Conservation (phyloP, 768 basidiomycete genomes). For the Dendrothele bispora region DNA sequence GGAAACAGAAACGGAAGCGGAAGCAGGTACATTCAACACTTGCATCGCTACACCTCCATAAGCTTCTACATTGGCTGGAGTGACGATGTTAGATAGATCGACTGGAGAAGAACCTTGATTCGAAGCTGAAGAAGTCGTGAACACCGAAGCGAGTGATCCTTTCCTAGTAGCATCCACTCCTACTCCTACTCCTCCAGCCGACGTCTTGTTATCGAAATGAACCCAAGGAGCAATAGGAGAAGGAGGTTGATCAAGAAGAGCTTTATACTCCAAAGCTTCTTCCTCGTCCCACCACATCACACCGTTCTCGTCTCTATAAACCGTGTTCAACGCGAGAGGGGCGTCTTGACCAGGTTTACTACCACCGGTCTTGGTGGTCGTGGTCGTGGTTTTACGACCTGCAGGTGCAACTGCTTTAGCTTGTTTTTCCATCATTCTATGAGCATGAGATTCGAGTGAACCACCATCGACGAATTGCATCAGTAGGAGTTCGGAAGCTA, state of each 20-base stretch:
- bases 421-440: slow-evolving; percentile 7
- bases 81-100: not conserved
- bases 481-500: slow-evolving; percentile 3
- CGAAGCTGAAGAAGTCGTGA: not conserved
- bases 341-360: not conserved
- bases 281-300: slow-evolving; percentile 7
- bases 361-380: not conserved
- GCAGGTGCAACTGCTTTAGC: not conserved
- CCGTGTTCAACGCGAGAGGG: not conserved
- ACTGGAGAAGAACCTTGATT: not conserved
- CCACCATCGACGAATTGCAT: slow-evolving; percentile 9
- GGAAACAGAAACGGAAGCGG: too few species aligned
- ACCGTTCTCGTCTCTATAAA: slow-evolving; percentile 2
- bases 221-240: slow-evolving; percentile 5
- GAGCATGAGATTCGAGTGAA: slow-evolving; percentile 4
- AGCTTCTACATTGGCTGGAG: not conserved
- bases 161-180: too few species aligned
- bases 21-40: too few species aligned
- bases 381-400: not conserved
- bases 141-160: not conserved
- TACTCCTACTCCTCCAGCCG: too few species aligned
- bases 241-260: slow-evolving; percentile 5
- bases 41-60: slow-evolving; percentile 4
- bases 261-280: slow-evolving; percentile 7
- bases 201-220: not conserved